Evolutionary conservation across 169 alveolate species (phyloP).

Genomic region (Plasmodium vivax): DNA sequence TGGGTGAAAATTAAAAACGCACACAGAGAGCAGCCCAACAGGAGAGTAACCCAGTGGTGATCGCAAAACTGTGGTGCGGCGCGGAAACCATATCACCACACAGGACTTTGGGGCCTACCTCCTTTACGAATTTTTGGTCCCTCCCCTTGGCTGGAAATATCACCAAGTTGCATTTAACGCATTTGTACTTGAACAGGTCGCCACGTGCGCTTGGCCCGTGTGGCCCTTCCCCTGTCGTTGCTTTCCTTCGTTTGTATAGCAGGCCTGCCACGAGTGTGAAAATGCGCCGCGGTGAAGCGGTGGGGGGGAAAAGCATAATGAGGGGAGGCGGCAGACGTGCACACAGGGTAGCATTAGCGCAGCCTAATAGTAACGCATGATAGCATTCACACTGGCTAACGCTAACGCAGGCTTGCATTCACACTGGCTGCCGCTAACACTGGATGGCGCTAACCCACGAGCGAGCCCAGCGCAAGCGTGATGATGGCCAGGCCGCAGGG

Average conservation of each 20-base stretch:
- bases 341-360: neutral
- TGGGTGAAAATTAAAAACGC: neutral
- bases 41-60: neutral
- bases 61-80: neutral
- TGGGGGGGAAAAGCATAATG: neutral
- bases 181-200: slow-evolving; percentile 71
- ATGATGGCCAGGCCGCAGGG: neutral
- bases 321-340: neutral
- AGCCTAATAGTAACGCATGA: too few species aligned
- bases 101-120: slow-evolving; percentile 48
- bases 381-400: neutral
- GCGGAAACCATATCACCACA: neutral
- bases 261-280: neutral
- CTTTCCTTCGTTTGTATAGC: neutral
- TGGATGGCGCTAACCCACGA: slow-evolving; percentile 19
- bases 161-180: slow-evolving; percentile 81
- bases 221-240: neutral
- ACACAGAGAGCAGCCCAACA: neutral
- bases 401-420: neutral
- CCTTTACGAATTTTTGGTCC: slow-evolving; percentile 81
- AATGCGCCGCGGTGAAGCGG: neutral
- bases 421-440: neutral
- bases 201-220: neutral
- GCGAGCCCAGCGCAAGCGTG: slow-evolving; percentile 26
- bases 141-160: slow-evolving; percentile 86